A percentile compares a stretch with the other conserved stretches of the same genome.
Conservation (phyloP, 345 rosid species). For the Capsella bursapastoris region DNA sequence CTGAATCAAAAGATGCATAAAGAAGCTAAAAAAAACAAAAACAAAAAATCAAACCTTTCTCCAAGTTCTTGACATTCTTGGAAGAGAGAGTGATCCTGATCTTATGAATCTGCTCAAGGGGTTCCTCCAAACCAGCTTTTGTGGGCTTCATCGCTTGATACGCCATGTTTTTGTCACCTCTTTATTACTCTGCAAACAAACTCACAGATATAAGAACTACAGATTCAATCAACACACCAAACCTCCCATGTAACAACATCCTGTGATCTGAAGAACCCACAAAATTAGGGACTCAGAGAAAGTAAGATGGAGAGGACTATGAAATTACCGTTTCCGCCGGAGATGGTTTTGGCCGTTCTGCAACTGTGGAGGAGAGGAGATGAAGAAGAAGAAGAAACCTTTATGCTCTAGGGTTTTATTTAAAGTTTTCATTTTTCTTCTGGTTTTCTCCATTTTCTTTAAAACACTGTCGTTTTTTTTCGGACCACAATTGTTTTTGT, state of each 20-base stretch:
- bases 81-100: slow-evolving; percentile 82
- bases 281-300: background rate
- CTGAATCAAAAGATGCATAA: background rate
- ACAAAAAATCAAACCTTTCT: slow-evolving; percentile 54
- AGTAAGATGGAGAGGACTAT: background rate
- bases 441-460: background rate
- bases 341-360: slow-evolving; percentile 5
- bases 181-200: background rate
- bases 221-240: background rate
- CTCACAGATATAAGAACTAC: background rate
- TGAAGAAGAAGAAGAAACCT: no score
- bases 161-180: slow-evolving; percentile 44
- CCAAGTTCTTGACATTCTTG: slow-evolving; percentile 73
- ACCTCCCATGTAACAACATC: background rate
- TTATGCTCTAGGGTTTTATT: slow-evolving; percentile 21
- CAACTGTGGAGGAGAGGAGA: background rate
- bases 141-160: slow-evolving; percentile 53
- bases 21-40: background rate
- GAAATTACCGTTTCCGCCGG: slow-evolving; percentile 6
- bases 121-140: slow-evolving; percentile 68
- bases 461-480: background rate
- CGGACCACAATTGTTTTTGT: background rate
- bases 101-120: slow-evolving; percentile 70
- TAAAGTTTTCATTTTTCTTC: background rate
- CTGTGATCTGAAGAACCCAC: background rate